Base-by-base conservation (phyloP, 2,329 filamentous ascomycete species). In the Monilinia fructigena region DNA sequence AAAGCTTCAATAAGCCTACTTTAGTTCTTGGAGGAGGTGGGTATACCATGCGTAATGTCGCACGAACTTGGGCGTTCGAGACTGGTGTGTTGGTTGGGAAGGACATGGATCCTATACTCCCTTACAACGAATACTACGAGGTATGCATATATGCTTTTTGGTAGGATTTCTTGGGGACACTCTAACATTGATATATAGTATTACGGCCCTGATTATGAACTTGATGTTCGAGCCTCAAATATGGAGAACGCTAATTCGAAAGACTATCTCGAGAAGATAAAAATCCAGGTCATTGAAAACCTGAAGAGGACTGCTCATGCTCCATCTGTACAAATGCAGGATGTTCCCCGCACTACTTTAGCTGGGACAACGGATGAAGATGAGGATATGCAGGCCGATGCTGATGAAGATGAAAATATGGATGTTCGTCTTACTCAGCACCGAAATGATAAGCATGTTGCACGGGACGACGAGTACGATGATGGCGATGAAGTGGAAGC, bases 21-120 rank as follows among this genome's bases (percentile, higher is more conserved):
- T 84, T 99, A n/a, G 90, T 99, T 26, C 87, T 99, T 23, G 95
- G 95, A 42, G 95, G 95, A 20, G 95, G 95, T 70, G 95, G 95
- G 58, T 99, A 99, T 79, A 99, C 95, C 0, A 96, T 96, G 78
- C 89, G 95, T 70, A 99, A 99, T 72, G 95, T 99, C 14, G 94
- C 95, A 23, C 90, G 95, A 60, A 95, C 94, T 6, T 99, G 95
- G 95, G 93, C 93, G 8, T 96, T 94, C 77, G 95, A 99, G 79
- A 99, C 95, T 1, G 94, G 94, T 71, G 85, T 93, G 67, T 84
- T 98, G 11, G 91, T 97, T 26, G 91, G 91, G 38, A 87, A 93
- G 68, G 85, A 91, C 40, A 91, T 98, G 84, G 84, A 87, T 14
- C 84, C 89, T 6, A 88, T 91, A n/a, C 83, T 98, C 52, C 94